phyloP scores from a whole-genome alignment of 2,329 filamentous ascomycete species.

The Diaporthe sp. region DNA sequence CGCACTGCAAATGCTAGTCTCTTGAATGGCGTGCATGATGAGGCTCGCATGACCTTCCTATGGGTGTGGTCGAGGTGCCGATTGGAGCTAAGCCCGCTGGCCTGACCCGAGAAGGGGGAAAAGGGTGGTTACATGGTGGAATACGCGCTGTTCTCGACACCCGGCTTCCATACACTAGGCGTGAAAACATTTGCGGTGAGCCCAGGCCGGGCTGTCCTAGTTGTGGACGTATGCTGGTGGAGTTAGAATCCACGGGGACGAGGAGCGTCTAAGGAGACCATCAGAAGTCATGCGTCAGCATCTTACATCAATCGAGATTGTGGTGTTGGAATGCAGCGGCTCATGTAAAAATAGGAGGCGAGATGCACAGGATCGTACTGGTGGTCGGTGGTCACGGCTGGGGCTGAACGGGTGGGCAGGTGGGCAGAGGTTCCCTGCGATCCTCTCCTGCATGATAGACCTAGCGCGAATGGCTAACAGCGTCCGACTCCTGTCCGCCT shows the following conservation, averaged over 20 bases:
- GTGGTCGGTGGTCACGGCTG: slow-evolving; percentile 5
- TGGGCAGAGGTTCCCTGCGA: neutral
- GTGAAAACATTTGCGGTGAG: neutral
- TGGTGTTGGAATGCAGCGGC: neutral
- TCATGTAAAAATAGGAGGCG: slow-evolving; percentile 30
- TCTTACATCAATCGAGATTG: neutral
- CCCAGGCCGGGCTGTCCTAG: neutral
- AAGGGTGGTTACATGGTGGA: slow-evolving; percentile 20
- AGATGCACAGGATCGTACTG: neutral
- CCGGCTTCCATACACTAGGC: no score
- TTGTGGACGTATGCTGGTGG: neutral
- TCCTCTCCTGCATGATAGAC: neutral
- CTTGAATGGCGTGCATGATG: slow-evolving; percentile 7
- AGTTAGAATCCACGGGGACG: neutral
- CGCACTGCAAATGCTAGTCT: slow-evolving; percentile 11
- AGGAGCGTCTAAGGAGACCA: neutral
- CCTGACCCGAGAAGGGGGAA: neutral
- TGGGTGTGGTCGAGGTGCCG: slow-evolving; percentile 7
- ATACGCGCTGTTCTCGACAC: neutral
- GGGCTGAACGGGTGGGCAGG: neutral
- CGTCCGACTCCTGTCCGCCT: accelerated
- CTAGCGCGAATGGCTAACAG: neutral
- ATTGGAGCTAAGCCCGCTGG: neutral
- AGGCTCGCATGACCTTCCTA: slow-evolving; percentile 28
- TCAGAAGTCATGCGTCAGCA: slow-evolving; percentile 2